Percentiles rank a stretch among this genome's conserved stretches.
These are phyloP conservation scores for Nymphaea thermarum DNA, from an alignment of 164 flowering plant genomes.

Conservation along the genomic window DNA sequence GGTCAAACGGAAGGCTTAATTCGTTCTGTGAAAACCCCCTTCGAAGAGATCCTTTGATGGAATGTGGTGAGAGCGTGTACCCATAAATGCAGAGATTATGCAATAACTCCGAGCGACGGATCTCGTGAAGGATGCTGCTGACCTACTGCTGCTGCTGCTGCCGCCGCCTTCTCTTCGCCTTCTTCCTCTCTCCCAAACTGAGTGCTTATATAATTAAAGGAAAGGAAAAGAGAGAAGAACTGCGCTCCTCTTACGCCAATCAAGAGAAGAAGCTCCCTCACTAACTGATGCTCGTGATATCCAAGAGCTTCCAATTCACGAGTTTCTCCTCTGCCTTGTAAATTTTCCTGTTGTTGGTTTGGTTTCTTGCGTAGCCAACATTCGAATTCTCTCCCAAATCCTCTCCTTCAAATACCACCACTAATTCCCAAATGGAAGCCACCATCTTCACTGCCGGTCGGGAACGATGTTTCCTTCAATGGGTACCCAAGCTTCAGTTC, in stretches of 20 bases:
- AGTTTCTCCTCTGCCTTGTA: slow-evolving; percentile 32
- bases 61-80: background rate
- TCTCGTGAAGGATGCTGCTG: background rate
- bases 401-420: slow-evolving; percentile 56
- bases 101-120: background rate
- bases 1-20: too few relatives aligned
- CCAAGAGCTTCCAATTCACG: slow-evolving; percentile 50
- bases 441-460: slow-evolving; percentile 12
- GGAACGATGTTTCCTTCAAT: slow-evolving; percentile 4
- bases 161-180: background rate
- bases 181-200: background rate
- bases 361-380: slow-evolving; percentile 2
- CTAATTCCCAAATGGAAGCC: background rate
- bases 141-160: background rate
- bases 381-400: slow-evolving; percentile 16
- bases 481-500: slow-evolving; percentile 21
- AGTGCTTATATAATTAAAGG: too few relatives aligned
- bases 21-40: too few relatives aligned
- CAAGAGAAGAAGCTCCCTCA: slow-evolving; percentile 6
- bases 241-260: background rate
- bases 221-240: background rate
- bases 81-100: background rate
- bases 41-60: background rate
- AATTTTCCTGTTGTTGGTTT: background rate
- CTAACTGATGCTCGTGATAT: slow-evolving; percentile 69